Evolutionary conservation across 805 yeast species (phyloP).

Genomic region (Kodamaea fukazawae): DNA sequence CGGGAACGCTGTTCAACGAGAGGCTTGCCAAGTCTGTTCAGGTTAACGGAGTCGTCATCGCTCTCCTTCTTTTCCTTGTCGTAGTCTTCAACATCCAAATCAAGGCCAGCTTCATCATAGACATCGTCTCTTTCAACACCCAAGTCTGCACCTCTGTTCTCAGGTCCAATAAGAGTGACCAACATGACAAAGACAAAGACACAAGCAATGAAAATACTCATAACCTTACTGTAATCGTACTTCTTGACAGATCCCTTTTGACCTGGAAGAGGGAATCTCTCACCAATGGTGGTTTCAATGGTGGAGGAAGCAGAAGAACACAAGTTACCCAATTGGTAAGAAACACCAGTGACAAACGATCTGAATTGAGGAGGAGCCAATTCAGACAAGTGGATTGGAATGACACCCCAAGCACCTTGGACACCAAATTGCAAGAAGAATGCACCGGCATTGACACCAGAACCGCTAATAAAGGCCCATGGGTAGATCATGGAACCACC

Average conservation of each 20-base stretch:
- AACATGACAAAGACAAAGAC: slow-evolving; percentile 53
- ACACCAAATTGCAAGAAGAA: slow-evolving; percentile 62
- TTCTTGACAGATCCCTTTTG: slow-evolving; percentile 13
- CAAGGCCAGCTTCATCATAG: slow-evolving; percentile 8
- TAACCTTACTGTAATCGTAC: slow-evolving; percentile 56
- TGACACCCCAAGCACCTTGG: slow-evolving; percentile 70
- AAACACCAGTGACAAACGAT: slow-evolving; percentile 59
- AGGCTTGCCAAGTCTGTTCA: neutral
- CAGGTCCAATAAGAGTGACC: slow-evolving; percentile 59
- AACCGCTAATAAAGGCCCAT: slow-evolving; percentile 30
- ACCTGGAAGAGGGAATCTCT: slow-evolving; percentile 35
- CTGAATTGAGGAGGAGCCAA: slow-evolving; percentile 61
- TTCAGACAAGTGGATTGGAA: slow-evolving; percentile 61
- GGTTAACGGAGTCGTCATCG: slow-evolving; percentile 4
- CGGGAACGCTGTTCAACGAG: too few species aligned
- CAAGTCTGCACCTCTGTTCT: slow-evolving; percentile 34
- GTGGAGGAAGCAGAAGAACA: slow-evolving; percentile 67
- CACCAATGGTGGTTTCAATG: slow-evolving; percentile 64
- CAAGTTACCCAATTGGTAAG: slow-evolving; percentile 68
- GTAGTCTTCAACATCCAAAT: slow-evolving; percentile 5
- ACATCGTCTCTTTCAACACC: slow-evolving; percentile 17
- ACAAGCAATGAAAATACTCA: slow-evolving; percentile 66
- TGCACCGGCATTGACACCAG: slow-evolving; percentile 55
- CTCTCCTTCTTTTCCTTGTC: slow-evolving; percentile 6
- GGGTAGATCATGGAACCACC: slow-evolving; percentile 43